Percentiles rank a stretch among this genome's conserved stretches.
Evolutionary conservation across 2,329 filamentous ascomycete species (phyloP).

Genomic region (Endothia cerciana): DNA sequence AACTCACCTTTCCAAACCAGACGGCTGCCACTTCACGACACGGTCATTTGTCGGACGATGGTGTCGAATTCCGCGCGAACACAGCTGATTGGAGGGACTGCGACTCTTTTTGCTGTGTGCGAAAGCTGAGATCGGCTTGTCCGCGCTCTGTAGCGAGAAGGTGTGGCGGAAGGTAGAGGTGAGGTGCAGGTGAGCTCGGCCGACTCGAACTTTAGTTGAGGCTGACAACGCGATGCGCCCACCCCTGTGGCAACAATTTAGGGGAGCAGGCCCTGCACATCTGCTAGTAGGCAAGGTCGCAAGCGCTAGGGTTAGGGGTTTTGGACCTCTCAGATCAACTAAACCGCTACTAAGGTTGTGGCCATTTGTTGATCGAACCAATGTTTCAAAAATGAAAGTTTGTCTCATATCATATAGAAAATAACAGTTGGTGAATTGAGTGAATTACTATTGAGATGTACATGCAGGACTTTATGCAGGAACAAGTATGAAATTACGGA

Average conservation of each 20-base stretch:
- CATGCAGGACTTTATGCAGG: background rate
- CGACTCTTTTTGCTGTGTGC: background rate
- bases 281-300: too few species aligned
- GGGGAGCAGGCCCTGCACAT: background rate
- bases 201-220: constrained; percentile 7
- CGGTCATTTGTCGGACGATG: background rate
- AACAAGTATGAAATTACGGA: too few species aligned
- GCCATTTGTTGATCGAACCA: background rate
- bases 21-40: background rate
- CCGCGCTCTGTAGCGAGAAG: background rate
- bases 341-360: too few species aligned
- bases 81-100: background rate
- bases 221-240: constrained; percentile 1
- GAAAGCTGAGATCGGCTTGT: background rate
- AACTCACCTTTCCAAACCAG: background rate
- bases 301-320: background rate
- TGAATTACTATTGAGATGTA: background rate
- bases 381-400: background rate
- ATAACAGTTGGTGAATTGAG: background rate
- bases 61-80: background rate
- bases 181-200: constrained; percentile 3
- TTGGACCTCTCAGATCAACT: background rate
- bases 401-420: too few species aligned
- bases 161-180: background rate
- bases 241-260: background rate